These are phyloP conservation scores for Pythium pyrilobum DNA, from an alignment of 352 stramenopile genomes.

Conservation along the genomic window DNA sequence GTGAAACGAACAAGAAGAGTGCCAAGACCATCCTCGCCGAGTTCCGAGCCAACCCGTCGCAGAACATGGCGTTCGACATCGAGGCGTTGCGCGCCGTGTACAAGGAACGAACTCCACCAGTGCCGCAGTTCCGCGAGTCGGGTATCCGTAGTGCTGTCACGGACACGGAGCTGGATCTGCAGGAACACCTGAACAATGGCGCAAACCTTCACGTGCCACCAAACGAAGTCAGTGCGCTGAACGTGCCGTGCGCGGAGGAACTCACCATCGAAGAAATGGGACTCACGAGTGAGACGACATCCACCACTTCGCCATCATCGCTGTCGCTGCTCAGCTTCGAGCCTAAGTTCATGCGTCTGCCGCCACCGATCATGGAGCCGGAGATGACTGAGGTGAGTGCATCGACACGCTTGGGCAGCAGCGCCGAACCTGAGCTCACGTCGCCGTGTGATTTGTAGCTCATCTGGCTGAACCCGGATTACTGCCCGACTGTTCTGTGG, in stretches of 20 bases:
- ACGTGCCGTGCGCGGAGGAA: conserved; percentile 64
- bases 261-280: conserved; percentile 74
- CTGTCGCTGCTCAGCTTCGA: conserved; percentile 86
- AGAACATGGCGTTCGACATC: conserved; percentile 53
- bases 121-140: conserved; percentile 72
- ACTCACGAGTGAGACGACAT: conserved; percentile 29
- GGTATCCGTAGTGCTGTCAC: conserved; percentile 78
- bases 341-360: conserved; percentile 83
- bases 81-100: conserved; percentile 63
- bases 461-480: conserved; percentile 91
- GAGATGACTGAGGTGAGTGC: conserved; percentile 54
- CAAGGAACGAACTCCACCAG: conserved; percentile 61
- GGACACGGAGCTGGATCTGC: conserved; percentile 75
- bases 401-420: too few species aligned
- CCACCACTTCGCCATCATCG: conserved; percentile 26
- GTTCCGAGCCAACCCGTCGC: conserved; percentile 45
- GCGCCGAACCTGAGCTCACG: too few species aligned
- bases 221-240: conserved; percentile 66
- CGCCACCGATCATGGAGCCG: conserved; percentile 78
- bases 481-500: conserved; percentile 88
- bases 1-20: conserved; percentile 74
- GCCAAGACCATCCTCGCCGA: conserved; percentile 66
- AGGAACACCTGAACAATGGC: conserved; percentile 80
- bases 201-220: conserved; percentile 58
- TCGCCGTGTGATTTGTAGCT: too few species aligned